These are phyloP conservation scores for Cinnamomum micranthum DNA, from an alignment of 164 flowering plant genomes.

Conservation along the genomic window DNA sequence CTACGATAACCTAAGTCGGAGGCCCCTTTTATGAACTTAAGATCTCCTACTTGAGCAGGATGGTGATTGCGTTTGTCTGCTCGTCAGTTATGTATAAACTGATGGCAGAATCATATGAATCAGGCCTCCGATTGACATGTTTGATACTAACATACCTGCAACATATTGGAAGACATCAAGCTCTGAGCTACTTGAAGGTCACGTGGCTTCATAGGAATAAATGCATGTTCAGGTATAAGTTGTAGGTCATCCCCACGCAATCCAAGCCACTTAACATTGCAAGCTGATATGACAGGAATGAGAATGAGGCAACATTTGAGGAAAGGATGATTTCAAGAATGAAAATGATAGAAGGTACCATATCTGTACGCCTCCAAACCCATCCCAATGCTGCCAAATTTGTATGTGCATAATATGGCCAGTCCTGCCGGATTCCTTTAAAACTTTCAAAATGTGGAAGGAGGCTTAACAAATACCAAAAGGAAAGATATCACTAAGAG, in stretches of 20 bases:
- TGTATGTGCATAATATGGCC: constrained; percentile 84
- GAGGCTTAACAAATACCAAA: not conserved
- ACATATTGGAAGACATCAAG: constrained; percentile 62
- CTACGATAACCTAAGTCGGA: too few relatives aligned
- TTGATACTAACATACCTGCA: constrained; percentile 41
- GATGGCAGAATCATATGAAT: too few relatives aligned
- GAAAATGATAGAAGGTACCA: constrained; percentile 33
- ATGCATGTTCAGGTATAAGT: constrained; percentile 61
- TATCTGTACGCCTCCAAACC: constrained; percentile 95
- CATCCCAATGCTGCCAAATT: constrained; percentile 94
- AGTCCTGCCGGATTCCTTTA: constrained; percentile 94
- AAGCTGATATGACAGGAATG: constrained; percentile 45
- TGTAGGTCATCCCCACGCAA: constrained; percentile 71
- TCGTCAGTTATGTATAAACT: too few relatives aligned
- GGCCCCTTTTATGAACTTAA: too few relatives aligned
- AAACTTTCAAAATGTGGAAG: not conserved
- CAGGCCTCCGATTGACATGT: too few relatives aligned
- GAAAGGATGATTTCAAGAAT: not conserved
- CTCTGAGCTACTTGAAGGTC: constrained; percentile 90
- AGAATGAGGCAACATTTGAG: not conserved
- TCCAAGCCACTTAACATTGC: constrained; percentile 95
- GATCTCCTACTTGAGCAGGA: too few relatives aligned
- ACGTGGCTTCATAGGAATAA: constrained; percentile 56
- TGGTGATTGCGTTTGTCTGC: too few relatives aligned
- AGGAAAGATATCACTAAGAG: not conserved